Base-by-base conservation (phyloP, 768 basidiomycete genomes). In the Lenzites betulinus region DNA sequence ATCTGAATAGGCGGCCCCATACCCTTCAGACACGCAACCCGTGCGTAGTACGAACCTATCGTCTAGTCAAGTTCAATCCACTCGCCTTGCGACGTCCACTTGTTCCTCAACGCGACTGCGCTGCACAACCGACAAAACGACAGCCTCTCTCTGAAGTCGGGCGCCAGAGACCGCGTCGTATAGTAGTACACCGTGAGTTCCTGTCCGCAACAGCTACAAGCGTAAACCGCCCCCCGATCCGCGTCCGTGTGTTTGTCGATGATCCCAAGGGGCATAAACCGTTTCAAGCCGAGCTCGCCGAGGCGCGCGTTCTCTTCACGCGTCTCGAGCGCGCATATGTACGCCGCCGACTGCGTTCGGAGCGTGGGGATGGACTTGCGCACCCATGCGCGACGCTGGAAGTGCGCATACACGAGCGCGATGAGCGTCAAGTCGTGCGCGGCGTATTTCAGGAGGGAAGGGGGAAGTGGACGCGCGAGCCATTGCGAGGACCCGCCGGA, bases 401-500 rank as follows among this genome's bases (percentile, higher is more conserved):
- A 79, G 48, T 73, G 64, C 6, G 69, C 65, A 64, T 76, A 76
- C 23, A 80, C 70, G 1, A 67, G 60, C 12, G 66, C 70, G 54
- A 81, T 75, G 59, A 78, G 70, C 30, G 71, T 69, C 48, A 79
- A 74, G 66, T 81, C 79, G 60, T 75, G 74, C 6, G 78, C 77
- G 2, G 79, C 78, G 36, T 80, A 80, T 18, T 69, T 67, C 25
- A 79, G 69, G 30, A 80, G 71, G 15, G 70, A 67, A 0, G 70
- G 41, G 6, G 67, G n/a, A 39, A 81, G 71, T 0, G 79, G 79
- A 7, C 79, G 73, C 1, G 25, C 42, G 3, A 76, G 35, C 79
- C 79, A 80, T 35, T 71, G 58, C 0, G 41, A 59, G 26, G 68
- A 71, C 0, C 71, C 70, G 12, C 66, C 61, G 1, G 66, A 51